Percentiles rank a stretch among this genome's conserved stretches.
These are phyloP conservation scores for Cyathus striatus DNA, from an alignment of 768 basidiomycete species.

Conservation along the genomic window DNA sequence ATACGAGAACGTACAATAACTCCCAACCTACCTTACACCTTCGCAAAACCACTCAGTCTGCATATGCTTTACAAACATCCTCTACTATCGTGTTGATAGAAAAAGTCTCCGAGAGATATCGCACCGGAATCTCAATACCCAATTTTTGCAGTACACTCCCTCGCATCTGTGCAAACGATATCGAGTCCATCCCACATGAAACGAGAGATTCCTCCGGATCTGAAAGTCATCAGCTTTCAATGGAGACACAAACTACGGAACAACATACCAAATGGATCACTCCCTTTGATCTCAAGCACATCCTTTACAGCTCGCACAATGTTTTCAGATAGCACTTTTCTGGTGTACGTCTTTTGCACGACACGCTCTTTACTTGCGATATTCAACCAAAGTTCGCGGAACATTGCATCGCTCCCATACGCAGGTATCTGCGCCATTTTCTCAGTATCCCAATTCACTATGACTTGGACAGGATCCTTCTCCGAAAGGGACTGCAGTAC, in stretches of 20 bases:
- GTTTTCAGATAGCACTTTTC: slow-evolving; percentile 9
- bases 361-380: not conserved
- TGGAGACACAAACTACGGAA: slow-evolving; percentile 17
- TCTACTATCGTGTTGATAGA: slow-evolving; percentile 25
- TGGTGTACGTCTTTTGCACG: not conserved
- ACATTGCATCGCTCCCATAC: slow-evolving; percentile 2
- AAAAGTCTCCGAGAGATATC: slow-evolving; percentile 24
- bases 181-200: too few species aligned
- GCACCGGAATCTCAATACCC: too few species aligned
- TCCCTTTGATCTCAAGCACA: slow-evolving; percentile 20
- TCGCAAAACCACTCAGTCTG: too few species aligned
- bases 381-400: not conserved
- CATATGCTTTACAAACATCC: too few species aligned
- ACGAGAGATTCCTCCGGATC: too few species aligned
- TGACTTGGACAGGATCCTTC: slow-evolving; percentile 12
- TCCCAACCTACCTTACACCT: too few species aligned
- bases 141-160: too few species aligned
- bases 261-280: slow-evolving; percentile 17
- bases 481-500: slow-evolving; percentile 11
- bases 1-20: too few species aligned
- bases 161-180: too few species aligned
- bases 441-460: slow-evolving; percentile 10
- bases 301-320: slow-evolving; percentile 16
- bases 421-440: slow-evolving; percentile 5
- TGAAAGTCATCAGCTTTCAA: slow-evolving; percentile 22